Conservation (phyloP, 1,284 basidiomycete species). For the Malassezia slooffiae region DNA sequence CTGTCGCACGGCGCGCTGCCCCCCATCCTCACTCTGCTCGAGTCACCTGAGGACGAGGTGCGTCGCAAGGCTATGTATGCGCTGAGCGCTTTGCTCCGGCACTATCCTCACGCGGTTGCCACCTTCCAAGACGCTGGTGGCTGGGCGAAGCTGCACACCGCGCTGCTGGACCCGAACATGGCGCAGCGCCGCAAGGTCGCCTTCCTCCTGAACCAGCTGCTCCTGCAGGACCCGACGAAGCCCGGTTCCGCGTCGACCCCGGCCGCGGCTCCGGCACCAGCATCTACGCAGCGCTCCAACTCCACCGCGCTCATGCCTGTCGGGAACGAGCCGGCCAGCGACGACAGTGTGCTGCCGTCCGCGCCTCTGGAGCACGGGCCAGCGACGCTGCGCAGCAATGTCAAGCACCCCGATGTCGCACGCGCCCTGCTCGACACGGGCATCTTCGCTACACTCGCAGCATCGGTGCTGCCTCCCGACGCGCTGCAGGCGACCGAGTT, state of each 20-base stretch:
- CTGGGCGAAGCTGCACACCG: conserved; percentile 58
- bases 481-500: conserved; percentile 16
- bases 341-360: conserved; percentile 3
- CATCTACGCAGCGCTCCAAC: no score
- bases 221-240: conserved; percentile 53
- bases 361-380: conserved; percentile 43
- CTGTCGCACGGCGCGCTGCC: conserved; percentile 58
- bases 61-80: conserved; percentile 71
- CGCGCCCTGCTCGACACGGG: conserved; percentile 36
- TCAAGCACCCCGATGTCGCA: conserved; percentile 30
- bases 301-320: conserved; percentile 11
- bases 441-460: conserved; percentile 32
- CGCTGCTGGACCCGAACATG: conserved; percentile 65
- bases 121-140: conserved; percentile 57
- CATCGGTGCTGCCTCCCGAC: conserved; percentile 22
- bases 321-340: conserved; percentile 7
- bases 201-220: conserved; percentile 70
- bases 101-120: conserved; percentile 61
- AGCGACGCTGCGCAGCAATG: conserved; percentile 20
- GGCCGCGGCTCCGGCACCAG: conserved; percentile 48
- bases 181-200: conserved; percentile 68
- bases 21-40: conserved; percentile 49
- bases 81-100: conserved; percentile 72
- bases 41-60: conserved; percentile 50
- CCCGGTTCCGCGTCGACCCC: conserved; percentile 48